Conservation (phyloP, 805 yeast species). For the Saccharomycopsis sp. region DNA sequence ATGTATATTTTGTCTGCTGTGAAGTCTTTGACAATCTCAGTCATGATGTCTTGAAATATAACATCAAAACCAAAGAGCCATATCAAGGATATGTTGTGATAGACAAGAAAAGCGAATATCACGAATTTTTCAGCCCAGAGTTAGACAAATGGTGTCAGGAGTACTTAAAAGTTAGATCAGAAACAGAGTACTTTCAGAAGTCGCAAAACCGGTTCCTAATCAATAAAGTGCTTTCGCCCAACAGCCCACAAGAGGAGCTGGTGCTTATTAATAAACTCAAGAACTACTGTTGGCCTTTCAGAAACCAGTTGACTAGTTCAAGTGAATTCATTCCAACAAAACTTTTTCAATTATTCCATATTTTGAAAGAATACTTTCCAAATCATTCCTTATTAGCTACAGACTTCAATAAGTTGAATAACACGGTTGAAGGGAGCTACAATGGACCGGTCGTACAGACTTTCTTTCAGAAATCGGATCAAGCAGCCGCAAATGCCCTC, state of each 20-base stretch:
- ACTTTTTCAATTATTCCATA: conserved; percentile 54
- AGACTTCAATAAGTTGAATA: conserved; percentile 49
- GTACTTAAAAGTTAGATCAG: conserved; percentile 50
- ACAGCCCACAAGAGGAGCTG: conserved; percentile 59
- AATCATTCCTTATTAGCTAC: conserved; percentile 67
- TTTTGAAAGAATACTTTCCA: conserved; percentile 61
- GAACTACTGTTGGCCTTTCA: conserved; percentile 54
- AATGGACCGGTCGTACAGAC: conserved; percentile 22
- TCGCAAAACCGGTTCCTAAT: conserved; percentile 22
- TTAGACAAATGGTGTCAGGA: conserved; percentile 49
- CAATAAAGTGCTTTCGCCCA: conserved; percentile 26
- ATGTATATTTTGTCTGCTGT: conserved; percentile 70
- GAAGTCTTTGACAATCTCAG: conserved; percentile 83
- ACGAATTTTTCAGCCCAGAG: conserved; percentile 61
- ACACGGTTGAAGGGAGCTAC: conserved; percentile 25
- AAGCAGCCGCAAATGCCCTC: conserved; percentile 1
- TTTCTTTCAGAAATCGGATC: conserved; percentile 8
- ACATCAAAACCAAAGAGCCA: conserved; percentile 57
- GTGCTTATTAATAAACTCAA: conserved; percentile 34
- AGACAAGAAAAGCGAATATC: conserved; percentile 67
- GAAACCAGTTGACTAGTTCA: conserved; percentile 59
- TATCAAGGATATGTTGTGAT: conserved; percentile 72
- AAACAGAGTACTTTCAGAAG: conserved; percentile 28
- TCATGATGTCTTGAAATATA: conserved; percentile 76
- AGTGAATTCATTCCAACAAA: conserved; percentile 76